phyloP scores from a whole-genome alignment of 306 rosid genomes.

The Begonia masoniana region DNA sequence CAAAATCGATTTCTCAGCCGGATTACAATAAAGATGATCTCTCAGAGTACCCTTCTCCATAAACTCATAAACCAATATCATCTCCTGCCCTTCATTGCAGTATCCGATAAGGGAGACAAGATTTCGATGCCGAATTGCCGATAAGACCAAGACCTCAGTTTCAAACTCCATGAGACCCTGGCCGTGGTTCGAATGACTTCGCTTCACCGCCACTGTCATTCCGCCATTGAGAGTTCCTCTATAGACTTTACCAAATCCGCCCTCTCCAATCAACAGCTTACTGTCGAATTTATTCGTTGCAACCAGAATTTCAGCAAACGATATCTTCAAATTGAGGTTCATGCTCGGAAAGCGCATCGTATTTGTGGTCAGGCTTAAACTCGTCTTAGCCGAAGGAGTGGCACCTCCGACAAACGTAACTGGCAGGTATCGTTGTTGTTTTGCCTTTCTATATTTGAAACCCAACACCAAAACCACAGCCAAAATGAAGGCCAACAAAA shows the following conservation, averaged over 20 bases:
- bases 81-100: slow-evolving; percentile 6
- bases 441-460: slow-evolving; percentile 12
- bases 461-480: slow-evolving; percentile 8
- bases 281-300: slow-evolving; percentile 29
- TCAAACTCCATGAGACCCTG: slow-evolving; percentile 5
- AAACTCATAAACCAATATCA: slow-evolving; percentile 8
- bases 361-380: slow-evolving; percentile 1
- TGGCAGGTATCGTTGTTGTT: slow-evolving; percentile 8
- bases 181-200: neutral
- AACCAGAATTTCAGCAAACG: slow-evolving; percentile 22
- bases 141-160: slow-evolving; percentile 3
- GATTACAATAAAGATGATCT: neutral
- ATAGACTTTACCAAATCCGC: slow-evolving; percentile 46
- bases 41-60: slow-evolving; percentile 6
- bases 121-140: slow-evolving; percentile 7
- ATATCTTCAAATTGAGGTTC: slow-evolving; percentile 25
- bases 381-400: slow-evolving; percentile 16
- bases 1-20: neutral
- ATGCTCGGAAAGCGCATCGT: slow-evolving; percentile 18
- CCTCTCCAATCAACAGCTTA: slow-evolving; percentile 8
- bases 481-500: slow-evolving; percentile 6
- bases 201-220: slow-evolving; percentile 6
- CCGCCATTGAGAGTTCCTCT: slow-evolving; percentile 13
- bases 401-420: slow-evolving; percentile 13
- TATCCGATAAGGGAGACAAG: slow-evolving; percentile 9